Percentiles rank a stretch among this genome's conserved stretches.
Evolutionary conservation across 257 asterid species (phyloP).

Genomic region (Solanum boliviense): DNA sequence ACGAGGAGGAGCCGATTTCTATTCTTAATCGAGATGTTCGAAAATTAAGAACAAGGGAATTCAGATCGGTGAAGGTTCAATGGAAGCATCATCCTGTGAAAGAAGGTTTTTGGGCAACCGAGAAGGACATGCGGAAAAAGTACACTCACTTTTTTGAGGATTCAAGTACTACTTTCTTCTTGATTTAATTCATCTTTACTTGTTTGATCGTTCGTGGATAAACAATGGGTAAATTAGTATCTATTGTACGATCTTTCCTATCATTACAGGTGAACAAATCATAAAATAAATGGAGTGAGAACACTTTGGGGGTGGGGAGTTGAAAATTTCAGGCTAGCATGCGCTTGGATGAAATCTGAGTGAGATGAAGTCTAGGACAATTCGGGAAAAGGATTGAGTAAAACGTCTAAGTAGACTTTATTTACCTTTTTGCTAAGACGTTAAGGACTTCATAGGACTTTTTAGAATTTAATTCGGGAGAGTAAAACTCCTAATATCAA

Average conservation of each 20-base stretch:
- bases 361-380: neutral
- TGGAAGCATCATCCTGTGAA: no score
- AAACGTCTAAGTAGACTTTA: neutral
- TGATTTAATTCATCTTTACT: no score
- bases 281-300: neutral
- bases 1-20: neutral
- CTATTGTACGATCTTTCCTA: no score
- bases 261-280: neutral
- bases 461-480: neutral
- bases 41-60: no score
- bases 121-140: no score
- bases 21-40: no score
- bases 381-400: neutral
- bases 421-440: no score
- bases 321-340: neutral
- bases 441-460: neutral
- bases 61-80: no score
- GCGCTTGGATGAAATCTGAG: neutral
- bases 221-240: no score
- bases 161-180: neutral
- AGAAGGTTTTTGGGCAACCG: no score
- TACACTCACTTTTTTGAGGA: neutral
- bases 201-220: no score
- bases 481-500: no score
- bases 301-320: neutral